A percentile compares a stretch with the other conserved stretches of the same genome.
These are phyloP conservation scores for Boletus rubescentipes DNA, from an alignment of 768 basidiomycete genomes.

Conservation along the genomic window DNA sequence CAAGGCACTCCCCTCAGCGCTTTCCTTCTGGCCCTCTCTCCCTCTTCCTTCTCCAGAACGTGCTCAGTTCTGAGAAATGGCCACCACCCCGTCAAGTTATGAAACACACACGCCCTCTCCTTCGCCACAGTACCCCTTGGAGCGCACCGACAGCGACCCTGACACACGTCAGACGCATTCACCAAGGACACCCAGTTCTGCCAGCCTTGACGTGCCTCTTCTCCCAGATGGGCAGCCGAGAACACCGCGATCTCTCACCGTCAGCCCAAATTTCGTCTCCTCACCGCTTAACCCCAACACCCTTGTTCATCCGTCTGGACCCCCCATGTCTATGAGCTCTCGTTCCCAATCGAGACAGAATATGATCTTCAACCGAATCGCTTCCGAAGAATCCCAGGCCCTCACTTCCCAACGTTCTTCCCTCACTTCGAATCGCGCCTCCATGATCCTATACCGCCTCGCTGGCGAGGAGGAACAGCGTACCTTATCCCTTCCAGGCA, in stretches of 20 bases:
- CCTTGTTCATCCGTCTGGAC: conserved; percentile 13
- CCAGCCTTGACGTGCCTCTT: conserved; percentile 33
- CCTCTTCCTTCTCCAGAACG: background rate
- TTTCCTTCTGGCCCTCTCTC: background rate
- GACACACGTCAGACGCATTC: conserved; percentile 4
- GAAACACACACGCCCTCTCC: conserved; percentile 43
- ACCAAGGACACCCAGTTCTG: conserved; percentile 23
- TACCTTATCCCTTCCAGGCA: conserved; percentile 34
- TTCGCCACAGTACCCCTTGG: background rate
- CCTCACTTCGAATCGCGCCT: conserved; percentile 40
- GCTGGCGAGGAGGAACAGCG: conserved; percentile 37
- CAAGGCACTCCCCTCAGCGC: background rate
- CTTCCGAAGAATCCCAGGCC: conserved; percentile 45
- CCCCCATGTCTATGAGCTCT: conserved; percentile 28
- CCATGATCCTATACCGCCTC: conserved; percentile 69
- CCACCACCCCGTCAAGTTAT: conserved; percentile 47
- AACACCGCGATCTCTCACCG: conserved; percentile 28
- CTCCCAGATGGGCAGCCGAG: conserved; percentile 17
- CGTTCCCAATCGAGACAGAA: conserved; percentile 41
- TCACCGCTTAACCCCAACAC: conserved; percentile 54
- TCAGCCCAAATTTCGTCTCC: conserved; percentile 39
- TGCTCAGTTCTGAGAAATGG: conserved; percentile 17
- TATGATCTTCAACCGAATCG: conserved; percentile 42
- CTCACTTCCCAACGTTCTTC: conserved; percentile 30
- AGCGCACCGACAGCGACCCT: conserved; percentile 6